A percentile compares a stretch with the other conserved stretches of the same genome.
Evolutionary conservation across 2,329 filamentous ascomycete genomes (phyloP).

Genomic region (Diaporthe sp.): DNA sequence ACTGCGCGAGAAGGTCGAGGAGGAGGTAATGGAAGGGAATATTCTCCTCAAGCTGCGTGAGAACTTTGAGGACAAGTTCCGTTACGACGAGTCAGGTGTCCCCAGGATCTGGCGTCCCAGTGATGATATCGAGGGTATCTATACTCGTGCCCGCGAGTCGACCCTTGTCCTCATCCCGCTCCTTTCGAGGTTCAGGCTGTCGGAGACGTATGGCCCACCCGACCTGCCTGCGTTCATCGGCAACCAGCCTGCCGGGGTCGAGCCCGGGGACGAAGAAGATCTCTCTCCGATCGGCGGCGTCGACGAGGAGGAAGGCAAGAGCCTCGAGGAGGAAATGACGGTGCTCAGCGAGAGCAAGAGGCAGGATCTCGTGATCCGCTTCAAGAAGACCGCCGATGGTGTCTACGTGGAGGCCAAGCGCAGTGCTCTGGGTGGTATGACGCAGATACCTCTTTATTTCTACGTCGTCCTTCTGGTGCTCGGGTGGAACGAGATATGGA

Average conservation of each 20-base stretch:
- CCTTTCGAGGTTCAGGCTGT: conserved; percentile 85
- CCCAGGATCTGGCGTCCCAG: conserved; percentile 96
- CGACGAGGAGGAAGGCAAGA: conserved; percentile 95
- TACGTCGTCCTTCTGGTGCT: conserved; percentile 89
- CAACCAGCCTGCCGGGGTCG: conserved; percentile 78
- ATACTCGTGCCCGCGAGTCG: conserved; percentile 91
- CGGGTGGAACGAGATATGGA: conserved; percentile 98
- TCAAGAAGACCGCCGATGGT: conserved; percentile 98
- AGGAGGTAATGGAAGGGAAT: conserved; percentile 98
- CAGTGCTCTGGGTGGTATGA: conserved; percentile 94
- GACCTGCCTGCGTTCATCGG: conserved; percentile 90
- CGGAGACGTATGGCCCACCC: conserved; percentile 80
- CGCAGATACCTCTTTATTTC: conserved; percentile 94
- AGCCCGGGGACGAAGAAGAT: conserved; percentile 90
- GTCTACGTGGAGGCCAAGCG: conserved; percentile 99
- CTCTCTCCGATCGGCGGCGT: conserved; percentile 90
- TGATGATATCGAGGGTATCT: conserved; percentile 96
- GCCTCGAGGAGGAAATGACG: conserved; percentile 95
- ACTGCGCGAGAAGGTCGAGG: conserved; percentile 89
- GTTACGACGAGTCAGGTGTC: conserved; percentile 94
- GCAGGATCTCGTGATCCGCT: conserved; percentile 91
- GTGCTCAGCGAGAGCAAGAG: conserved; percentile 91
- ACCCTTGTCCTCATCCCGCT: conserved; percentile 93
- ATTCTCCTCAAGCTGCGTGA: conserved; percentile 94
- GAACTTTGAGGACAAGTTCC: conserved; percentile 99